Percentiles rank a stretch among this genome's conserved stretches.
Conservation (phyloP, 495 filamentous ascomycete genomes). For the Delitschia confertaspora region DNA sequence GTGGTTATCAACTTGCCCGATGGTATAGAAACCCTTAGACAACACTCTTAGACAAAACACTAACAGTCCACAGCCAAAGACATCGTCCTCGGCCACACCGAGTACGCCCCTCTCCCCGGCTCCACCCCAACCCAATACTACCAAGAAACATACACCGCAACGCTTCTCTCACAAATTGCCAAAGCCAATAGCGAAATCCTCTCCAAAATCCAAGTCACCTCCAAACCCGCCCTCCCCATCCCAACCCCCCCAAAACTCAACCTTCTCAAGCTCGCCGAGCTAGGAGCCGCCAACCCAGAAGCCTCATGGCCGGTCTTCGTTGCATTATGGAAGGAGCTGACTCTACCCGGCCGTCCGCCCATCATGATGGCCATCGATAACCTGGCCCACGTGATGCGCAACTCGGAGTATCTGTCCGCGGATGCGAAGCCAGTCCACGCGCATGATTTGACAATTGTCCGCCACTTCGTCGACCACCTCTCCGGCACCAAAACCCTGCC, state of each 20-base stretch:
- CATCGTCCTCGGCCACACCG: constrained; percentile 64
- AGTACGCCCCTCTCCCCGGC: constrained; percentile 62
- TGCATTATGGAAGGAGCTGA: constrained; percentile 72
- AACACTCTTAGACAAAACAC: not conserved
- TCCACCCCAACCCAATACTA: constrained; percentile 55
- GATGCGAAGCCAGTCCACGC: constrained; percentile 70
- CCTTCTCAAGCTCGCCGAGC: constrained; percentile 56
- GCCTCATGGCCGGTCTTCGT: constrained; percentile 74
- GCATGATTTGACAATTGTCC: constrained; percentile 69
- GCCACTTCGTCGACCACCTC: constrained; percentile 65
- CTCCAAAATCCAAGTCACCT: constrained; percentile 46
- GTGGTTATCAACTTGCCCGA: constrained; percentile 88
- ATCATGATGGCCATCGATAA: constrained; percentile 72
- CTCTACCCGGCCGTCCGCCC: constrained; percentile 59
- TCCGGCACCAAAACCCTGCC: constrained; percentile 49
- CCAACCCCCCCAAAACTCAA: constrained; percentile 50
- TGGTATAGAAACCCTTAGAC: constrained; percentile 44
- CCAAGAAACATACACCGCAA: constrained; percentile 66
- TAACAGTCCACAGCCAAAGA: constrained; percentile 56
- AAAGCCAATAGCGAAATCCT: constrained; percentile 66
- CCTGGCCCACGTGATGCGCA: constrained; percentile 66
- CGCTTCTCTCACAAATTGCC: constrained; percentile 58
- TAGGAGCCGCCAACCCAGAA: constrained; percentile 65
- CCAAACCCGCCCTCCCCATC: constrained; percentile 52
- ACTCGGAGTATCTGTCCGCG: constrained; percentile 59